These are phyloP conservation scores for Mortierella sp. DNA, from an alignment of 371 early-diverging fungal species.

Conservation along the genomic window DNA sequence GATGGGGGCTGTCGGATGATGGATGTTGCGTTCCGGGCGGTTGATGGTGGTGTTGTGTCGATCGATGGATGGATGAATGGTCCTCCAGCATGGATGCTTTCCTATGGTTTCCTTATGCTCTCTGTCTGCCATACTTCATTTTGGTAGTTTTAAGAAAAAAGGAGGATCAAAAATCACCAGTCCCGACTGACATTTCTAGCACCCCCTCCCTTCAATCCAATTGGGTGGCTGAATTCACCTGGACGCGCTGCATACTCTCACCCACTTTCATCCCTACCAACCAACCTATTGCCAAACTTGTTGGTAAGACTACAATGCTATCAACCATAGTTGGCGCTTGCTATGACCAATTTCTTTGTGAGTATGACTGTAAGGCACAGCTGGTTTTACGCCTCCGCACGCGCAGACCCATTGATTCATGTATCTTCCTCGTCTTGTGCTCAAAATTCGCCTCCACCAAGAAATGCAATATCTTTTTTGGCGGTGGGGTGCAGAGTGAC, in stretches of 20 bases:
- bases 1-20: not conserved
- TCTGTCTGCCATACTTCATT: constrained; percentile 39
- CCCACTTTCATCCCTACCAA: not conserved
- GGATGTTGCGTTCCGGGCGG: not conserved
- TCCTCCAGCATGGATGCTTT: not conserved
- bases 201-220: not conserved
- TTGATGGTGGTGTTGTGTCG: constrained; percentile 1
- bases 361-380: no score
- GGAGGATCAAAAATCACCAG: constrained; percentile 33
- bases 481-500: not conserved
- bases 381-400: not conserved
- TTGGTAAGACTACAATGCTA: not conserved
- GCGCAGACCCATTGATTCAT: not conserved
- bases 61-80: constrained; percentile 42
- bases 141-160: constrained; percentile 47
- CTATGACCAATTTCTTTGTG: no score
- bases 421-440: not conserved
- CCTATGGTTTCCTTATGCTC: not conserved
- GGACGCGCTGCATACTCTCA: not conserved
- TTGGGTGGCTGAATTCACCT: constrained; percentile 10
- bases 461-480: not conserved
- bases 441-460: not conserved
- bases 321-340: no score
- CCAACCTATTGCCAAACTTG: not conserved
- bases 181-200: constrained; percentile 1